Conservation (phyloP, 1,284 basidiomycete genomes). For the Puccinia triticina region DNA sequence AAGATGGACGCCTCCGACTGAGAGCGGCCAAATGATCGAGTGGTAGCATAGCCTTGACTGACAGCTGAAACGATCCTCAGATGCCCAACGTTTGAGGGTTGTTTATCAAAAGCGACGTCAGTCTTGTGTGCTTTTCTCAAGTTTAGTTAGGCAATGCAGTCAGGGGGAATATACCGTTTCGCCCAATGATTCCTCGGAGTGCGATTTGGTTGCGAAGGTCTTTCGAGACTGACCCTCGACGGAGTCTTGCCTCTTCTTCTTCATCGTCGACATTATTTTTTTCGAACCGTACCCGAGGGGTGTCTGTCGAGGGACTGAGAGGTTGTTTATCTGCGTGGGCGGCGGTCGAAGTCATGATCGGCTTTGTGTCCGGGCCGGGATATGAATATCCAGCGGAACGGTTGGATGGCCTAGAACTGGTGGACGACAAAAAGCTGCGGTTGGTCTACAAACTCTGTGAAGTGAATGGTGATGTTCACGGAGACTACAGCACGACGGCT, state of each 20-base stretch:
- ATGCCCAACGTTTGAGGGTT: no score
- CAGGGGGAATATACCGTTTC: slow-evolving; percentile 23
- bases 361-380: not conserved
- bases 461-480: no score
- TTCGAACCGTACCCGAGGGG: slow-evolving; percentile 37
- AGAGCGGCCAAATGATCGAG: slow-evolving; percentile 32
- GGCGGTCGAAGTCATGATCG: slow-evolving; percentile 8
- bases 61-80: slow-evolving; percentile 25
- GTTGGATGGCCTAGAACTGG: not conserved
- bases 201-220: slow-evolving; percentile 48
- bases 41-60: slow-evolving; percentile 44
- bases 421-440: not conserved
- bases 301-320: not conserved
- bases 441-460: no score
- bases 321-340: not conserved
- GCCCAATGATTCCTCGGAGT: slow-evolving; percentile 43
- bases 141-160: no score
- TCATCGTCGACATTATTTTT: slow-evolving; percentile 5
- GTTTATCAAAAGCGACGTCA: no score
- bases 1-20: slow-evolving; percentile 49
- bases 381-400: not conserved
- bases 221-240: slow-evolving; percentile 40
- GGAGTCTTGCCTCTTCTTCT: slow-evolving; percentile 32
- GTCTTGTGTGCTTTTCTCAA: no score
- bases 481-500: not conserved